A percentile compares a stretch with the other conserved stretches of the same genome.
phyloP scores from a whole-genome alignment of 345 rosid genomes.

The Eucalyptus lansdowneana region DNA sequence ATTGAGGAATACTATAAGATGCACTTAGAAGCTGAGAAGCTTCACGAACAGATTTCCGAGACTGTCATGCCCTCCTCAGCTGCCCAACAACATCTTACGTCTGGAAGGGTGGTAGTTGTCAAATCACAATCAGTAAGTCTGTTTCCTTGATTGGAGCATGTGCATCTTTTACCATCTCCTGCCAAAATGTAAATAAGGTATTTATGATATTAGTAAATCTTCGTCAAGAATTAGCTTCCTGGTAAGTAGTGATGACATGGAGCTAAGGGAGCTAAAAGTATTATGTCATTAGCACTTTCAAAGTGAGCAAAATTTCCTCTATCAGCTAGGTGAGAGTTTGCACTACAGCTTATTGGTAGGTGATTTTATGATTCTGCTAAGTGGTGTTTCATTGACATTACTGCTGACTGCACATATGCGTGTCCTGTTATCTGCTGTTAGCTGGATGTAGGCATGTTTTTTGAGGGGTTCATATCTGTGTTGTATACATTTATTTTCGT shows the following conservation, averaged over 20 bases:
- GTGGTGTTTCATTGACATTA: neutral
- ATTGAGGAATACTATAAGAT: slow-evolving; percentile 85
- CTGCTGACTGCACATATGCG: neutral
- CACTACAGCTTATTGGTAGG: neutral
- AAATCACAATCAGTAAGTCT: slow-evolving; percentile 63
- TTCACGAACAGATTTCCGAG: slow-evolving; percentile 33
- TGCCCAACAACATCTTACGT: slow-evolving; percentile 27
- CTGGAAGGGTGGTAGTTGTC: slow-evolving; percentile 83
- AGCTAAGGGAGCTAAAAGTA: neutral
- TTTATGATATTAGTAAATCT: neutral
- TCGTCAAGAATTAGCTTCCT: neutral
- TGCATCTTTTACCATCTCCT: neutral
- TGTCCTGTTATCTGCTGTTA: neutral
- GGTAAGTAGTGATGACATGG: neutral
- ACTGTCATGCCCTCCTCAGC: slow-evolving; percentile 52
- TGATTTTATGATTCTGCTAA: neutral
- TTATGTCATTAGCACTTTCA: neutral
- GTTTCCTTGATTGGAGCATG: neutral
- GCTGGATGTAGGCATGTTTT: neutral
- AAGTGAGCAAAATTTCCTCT: neutral
- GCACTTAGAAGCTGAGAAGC: slow-evolving; percentile 45
- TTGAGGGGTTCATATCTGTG: neutral
- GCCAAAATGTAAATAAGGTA: neutral
- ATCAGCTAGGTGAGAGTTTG: neutral
- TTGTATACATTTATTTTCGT: neutral